These are phyloP conservation scores for Fusarium illudens DNA, from an alignment of 2,329 filamentous ascomycete genomes.

Conservation along the genomic window DNA sequence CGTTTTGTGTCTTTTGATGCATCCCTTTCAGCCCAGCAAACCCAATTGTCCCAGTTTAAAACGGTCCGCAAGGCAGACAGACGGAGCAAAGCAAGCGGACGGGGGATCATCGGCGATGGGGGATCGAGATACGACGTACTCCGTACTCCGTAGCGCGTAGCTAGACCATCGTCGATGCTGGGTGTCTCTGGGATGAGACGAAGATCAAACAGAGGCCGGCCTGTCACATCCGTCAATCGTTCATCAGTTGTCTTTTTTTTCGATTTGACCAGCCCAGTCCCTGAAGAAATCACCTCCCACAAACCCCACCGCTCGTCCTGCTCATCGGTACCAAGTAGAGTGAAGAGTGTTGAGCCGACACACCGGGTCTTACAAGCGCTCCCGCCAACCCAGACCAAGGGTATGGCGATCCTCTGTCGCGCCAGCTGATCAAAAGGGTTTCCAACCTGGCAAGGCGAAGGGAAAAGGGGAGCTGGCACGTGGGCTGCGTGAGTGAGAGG, in stretches of 20 bases:
- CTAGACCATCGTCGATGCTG: slow-evolving; percentile 13
- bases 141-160: too few species aligned
- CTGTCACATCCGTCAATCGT: slow-evolving; percentile 30
- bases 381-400: slow-evolving; percentile 8
- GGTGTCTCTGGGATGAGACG: slow-evolving; percentile 8
- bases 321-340: slow-evolving; percentile 17
- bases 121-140: slow-evolving; percentile 26
- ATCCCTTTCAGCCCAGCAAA: neutral
- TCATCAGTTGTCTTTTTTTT: neutral
- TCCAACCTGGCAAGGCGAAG: slow-evolving; percentile 3
- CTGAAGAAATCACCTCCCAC: slow-evolving; percentile 6
- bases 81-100: slow-evolving; percentile 7
- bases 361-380: slow-evolving; percentile 28
- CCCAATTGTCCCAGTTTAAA: slow-evolving; percentile 32
- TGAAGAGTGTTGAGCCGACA: neutral
- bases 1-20: slow-evolving; percentile 28
- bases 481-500: slow-evolving; percentile 22
- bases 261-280: slow-evolving; percentile 1
- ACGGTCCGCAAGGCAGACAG: slow-evolving; percentile 21
- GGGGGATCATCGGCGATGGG: slow-evolving; percentile 4
- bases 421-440: slow-evolving; percentile 23
- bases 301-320: slow-evolving; percentile 27
- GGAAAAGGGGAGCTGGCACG: slow-evolving; percentile 21
- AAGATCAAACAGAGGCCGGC: slow-evolving; percentile 33
- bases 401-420: slow-evolving; percentile 14